Base-by-base conservation (phyloP, 2,329 filamentous ascomycete genomes). In the Claviceps africana region DNA sequence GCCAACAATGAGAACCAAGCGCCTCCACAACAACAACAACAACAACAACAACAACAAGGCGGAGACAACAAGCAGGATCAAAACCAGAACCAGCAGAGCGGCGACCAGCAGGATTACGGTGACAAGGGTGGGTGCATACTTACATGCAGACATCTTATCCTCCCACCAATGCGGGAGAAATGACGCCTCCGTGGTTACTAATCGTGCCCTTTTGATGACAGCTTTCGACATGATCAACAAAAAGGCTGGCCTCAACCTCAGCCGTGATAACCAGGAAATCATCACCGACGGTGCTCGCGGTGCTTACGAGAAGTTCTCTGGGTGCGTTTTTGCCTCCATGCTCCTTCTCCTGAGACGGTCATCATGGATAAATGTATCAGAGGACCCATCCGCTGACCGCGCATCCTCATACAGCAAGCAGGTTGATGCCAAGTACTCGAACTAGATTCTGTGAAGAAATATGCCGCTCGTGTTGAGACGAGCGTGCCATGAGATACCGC, bases 221-320 rank as follows among this genome's bases (percentile, higher is more conserved):
- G 67, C 59, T 33, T 63, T 67, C 46, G 58, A 55, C 37, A 56
- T 58, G 46, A 58, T 44, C 33, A 53, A 62, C 57, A 62, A 67
- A 53, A 68, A 69, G 62, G 57, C 61, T 2, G 68, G 68, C 52
- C 55, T 62, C 52, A 63, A 67, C 61, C 50, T 70, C 31, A 54
- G 61, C 56, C 59, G 56, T 42, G 54, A 62, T 6, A 65, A 62
- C 28, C 60, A 67, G 40, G 68, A 70, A 61, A 70, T 70, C 64
- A 64, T 67, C 21, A 67, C 65, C 48, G 68, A 70, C 51, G 60
- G 56, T 19, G 62, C 57, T 9, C 68, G 68, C 49, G 43, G 15
- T 33, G 53, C 60, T 30, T 70, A 63, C 21, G 67, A 70, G 58
- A 70, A 68, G 61, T 42, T 53, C 8, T 59, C 67, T 50, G 68